phyloP scores from a whole-genome alignment of 768 basidiomycete species.

The Rhizopogon vesiculosus region DNA sequence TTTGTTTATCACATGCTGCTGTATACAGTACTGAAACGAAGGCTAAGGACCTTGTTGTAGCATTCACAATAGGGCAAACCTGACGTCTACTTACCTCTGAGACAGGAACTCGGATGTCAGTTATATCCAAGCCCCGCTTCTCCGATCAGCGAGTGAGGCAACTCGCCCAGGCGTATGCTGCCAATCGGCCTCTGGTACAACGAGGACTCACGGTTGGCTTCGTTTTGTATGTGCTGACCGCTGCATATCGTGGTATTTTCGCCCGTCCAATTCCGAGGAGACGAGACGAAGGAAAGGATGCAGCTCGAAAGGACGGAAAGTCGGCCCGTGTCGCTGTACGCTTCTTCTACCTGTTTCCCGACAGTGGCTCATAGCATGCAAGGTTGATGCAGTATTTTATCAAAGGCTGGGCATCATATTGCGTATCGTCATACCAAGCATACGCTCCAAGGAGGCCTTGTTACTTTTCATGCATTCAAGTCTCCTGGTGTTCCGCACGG shows the following conservation, averaged over 20 bases:
- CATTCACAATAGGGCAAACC: not conserved
- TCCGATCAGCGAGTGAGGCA: slow-evolving; percentile 35
- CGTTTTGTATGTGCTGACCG: slow-evolving; percentile 62
- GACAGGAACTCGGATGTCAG: slow-evolving; percentile 16
- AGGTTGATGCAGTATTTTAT: slow-evolving; percentile 94
- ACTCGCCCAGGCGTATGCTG: slow-evolving; percentile 49
- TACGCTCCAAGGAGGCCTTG: slow-evolving; percentile 83
- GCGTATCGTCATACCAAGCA: slow-evolving; percentile 82
- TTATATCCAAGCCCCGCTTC: slow-evolving; percentile 22
- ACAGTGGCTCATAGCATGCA: not conserved
- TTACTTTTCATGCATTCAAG: slow-evolving; percentile 86
- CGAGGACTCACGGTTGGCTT: slow-evolving; percentile 64
- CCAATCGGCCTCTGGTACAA: slow-evolving; percentile 70
- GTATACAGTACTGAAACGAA: not conserved
- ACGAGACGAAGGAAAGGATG: slow-evolving; percentile 15
- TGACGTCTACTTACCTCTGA: not conserved
- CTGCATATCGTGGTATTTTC: slow-evolving; percentile 57
- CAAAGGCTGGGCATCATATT: slow-evolving; percentile 71
- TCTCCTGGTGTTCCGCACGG: slow-evolving; percentile 84
- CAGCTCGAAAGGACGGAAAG: slow-evolving; percentile 32
- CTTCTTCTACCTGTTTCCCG: slow-evolving; percentile 3
- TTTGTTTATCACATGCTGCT: not conserved
- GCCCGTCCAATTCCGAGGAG: slow-evolving; percentile 31
- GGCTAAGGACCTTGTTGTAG: not conserved
- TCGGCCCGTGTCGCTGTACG: slow-evolving; percentile 66